A percentile compares a stretch with the other conserved stretches of the same genome.
Evolutionary conservation across 306 rosid species (phyloP).

Genomic region (Quercus wislizeni): DNA sequence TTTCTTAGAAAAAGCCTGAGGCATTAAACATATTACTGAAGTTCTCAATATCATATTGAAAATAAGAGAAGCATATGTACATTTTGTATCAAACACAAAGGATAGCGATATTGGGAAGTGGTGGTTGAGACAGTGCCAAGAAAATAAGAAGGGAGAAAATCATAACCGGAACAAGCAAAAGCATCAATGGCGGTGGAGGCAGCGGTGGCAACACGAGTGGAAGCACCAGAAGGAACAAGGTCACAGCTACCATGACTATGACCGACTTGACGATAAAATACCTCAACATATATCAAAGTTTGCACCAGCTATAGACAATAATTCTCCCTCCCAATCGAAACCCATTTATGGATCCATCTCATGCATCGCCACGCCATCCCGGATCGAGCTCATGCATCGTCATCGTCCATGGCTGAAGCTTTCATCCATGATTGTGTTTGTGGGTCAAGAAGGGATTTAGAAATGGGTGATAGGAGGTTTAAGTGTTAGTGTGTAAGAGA

Average conservation of each 20-base stretch:
- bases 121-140: constrained; percentile 16
- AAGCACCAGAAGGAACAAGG: constrained; percentile 19
- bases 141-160: constrained; percentile 27
- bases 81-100: too few species aligned
- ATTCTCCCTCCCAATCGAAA: neutral
- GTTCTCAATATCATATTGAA: too few species aligned
- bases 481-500: neutral
- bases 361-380: neutral
- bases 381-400: neutral
- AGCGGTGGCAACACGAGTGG: constrained; percentile 40
- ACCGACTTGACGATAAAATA: constrained; percentile 20
- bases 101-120: too few species aligned
- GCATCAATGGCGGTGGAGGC: constrained; percentile 36
- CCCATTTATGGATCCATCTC: neutral
- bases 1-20: too few species aligned
- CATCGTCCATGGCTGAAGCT: neutral
- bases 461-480: neutral
- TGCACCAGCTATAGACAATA: neutral
- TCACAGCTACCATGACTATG: constrained; percentile 17
- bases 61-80: too few species aligned
- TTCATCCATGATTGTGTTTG: neutral
- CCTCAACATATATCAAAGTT: neutral
- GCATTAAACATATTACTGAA: too few species aligned
- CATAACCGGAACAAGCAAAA: constrained; percentile 25
- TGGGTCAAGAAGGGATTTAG: neutral